Conservation (phyloP, 2,329 filamentous ascomycete species). For the Cryphonectria japonica region DNA sequence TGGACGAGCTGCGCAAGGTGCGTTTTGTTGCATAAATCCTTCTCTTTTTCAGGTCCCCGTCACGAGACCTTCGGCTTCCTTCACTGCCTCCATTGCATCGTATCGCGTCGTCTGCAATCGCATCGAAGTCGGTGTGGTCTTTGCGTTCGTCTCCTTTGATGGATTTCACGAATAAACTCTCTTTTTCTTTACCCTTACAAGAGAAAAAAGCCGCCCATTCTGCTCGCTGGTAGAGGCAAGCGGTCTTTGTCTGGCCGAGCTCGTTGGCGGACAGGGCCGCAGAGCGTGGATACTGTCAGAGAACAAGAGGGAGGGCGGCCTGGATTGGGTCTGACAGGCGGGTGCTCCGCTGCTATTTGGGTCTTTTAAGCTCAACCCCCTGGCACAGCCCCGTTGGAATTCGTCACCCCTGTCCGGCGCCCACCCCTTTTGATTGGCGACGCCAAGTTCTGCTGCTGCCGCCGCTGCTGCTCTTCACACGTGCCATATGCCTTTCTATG, state of each 20-base stretch:
- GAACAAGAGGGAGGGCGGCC: conserved; percentile 36
- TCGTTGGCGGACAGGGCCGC: conserved; percentile 27
- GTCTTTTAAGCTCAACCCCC: conserved; percentile 52
- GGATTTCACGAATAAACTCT: too few species aligned
- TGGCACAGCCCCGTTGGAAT: conserved; percentile 29
- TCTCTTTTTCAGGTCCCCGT: neutral
- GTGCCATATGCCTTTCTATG: neutral
- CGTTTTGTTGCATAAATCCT: neutral
- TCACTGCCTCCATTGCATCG: neutral
- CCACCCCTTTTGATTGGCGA: conserved; percentile 35
- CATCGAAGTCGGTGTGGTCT: conserved; percentile 15
- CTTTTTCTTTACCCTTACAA: neutral
- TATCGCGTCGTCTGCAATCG: neutral
- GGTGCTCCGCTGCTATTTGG: conserved; percentile 59
- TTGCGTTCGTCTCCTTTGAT: conserved; percentile 8
- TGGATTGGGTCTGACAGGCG: conserved; percentile 42
- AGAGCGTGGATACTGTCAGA: conserved; percentile 41
- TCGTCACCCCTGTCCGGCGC: conserved; percentile 32
- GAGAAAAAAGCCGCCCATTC: neutral
- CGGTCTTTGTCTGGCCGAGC: conserved; percentile 29
- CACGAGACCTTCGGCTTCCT: neutral
- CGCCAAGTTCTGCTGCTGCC: conserved; percentile 18
- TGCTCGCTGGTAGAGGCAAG: neutral
- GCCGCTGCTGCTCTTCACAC: conserved; percentile 9
- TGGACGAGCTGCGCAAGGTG: conserved; percentile 88